Conservation (phyloP, 73 alveolate genomes). For the Symbiodinium natans region DNA sequence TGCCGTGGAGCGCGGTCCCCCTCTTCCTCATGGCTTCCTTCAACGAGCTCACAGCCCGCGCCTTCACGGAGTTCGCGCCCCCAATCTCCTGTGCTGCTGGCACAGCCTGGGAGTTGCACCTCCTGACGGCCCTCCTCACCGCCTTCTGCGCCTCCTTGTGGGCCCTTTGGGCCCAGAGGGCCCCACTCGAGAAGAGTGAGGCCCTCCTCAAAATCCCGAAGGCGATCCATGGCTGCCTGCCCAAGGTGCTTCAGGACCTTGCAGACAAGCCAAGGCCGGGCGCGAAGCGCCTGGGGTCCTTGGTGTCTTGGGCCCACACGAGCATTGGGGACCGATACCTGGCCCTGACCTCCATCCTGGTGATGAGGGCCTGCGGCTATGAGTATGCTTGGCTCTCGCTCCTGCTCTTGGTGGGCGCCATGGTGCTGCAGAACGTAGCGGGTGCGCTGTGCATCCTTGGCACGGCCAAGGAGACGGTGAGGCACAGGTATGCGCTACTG, state of each 20-base stretch:
- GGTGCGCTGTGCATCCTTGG: neutral
- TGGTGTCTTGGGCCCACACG: neutral
- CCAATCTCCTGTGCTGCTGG: neutral
- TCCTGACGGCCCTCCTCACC: neutral
- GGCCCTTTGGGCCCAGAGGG: no score
- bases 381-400: neutral
- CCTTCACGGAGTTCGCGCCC: neutral
- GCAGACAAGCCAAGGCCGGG: no score
- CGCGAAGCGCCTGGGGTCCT: no score
- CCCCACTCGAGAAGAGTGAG: no score
- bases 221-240: no score
- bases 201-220: no score
- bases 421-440: neutral
- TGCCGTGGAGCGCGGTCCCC: neutral
- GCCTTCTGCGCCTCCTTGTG: neutral
- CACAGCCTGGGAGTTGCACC: neutral
- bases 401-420: neutral
- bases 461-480: neutral
- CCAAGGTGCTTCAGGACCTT: no score
- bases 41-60: neutral
- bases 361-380: neutral
- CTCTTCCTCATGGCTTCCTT: neutral
- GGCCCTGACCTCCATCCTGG: neutral
- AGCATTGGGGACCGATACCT: neutral
- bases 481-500: neutral